Evolutionary conservation across 2,329 filamentous ascomycete genomes (phyloP), one percentile per base, ranked within the genome.

Genomic region (Exophiala xenobiotica): DNA sequence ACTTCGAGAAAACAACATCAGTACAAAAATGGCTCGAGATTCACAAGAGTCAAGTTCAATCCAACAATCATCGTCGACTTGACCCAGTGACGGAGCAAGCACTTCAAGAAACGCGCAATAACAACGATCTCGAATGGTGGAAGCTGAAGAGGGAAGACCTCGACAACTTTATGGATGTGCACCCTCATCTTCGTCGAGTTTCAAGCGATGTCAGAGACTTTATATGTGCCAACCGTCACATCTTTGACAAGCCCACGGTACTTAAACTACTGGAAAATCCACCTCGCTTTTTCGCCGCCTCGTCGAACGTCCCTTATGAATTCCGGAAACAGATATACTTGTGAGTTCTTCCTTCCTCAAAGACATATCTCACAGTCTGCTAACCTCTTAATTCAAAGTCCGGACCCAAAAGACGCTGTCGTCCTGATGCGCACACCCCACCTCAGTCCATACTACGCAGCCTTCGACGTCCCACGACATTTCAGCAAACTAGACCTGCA

Each of bases 401-500:
- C 55, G 6, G 22, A 47, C 54, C 92, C 92, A 46, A 83, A 86
- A 66, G 88, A 95, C 74, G 81, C 83, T 59, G 76, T 97, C 65
- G 85, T 86, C 54, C 81, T 97, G 64, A 76, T 95, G 63, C 86
- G 85, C 61, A 86, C 84, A 52, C 81, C 83, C 23, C 78, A 81
- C 61, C 80, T 88, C 47, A 85, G 88, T 6, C 83, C 91, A 16
- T 86, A 84, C 68, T 90, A 88, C 68, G 93, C 92, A 58, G 86
- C 85, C 64, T 99, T 99, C 81, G 79, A 86, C 65, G 92, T 96
- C 24, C 93, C 93, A 8, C 80, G 97, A 63, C 84, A 82, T 63
- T 90, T 96, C 78, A 95, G 90, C 78, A 99, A 99, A 75, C 86
- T 97, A 71, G 93, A 99, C 70, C 75, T 99, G 35, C 88, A 90